Evolutionary conservation across 176 grass and related monocot genomes (phyloP).

Genomic region (Oryza punctata): DNA sequence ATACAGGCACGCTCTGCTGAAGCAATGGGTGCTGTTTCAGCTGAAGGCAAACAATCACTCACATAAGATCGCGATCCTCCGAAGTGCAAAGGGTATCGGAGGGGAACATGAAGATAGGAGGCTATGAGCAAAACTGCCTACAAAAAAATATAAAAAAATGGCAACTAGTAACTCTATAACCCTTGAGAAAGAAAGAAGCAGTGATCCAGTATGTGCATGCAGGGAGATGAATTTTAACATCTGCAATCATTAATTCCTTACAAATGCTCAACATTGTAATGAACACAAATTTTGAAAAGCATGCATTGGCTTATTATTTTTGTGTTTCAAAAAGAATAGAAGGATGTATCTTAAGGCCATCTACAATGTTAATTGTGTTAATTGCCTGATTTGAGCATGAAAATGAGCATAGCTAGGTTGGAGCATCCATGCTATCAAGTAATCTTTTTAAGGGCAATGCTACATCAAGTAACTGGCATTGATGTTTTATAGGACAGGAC

Average conservation of each 20-base stretch:
- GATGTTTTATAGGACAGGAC: not conserved
- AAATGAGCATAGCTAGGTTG: not conserved
- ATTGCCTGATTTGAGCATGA: not conserved
- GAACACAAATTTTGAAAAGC: not conserved
- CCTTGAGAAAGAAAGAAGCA: not conserved
- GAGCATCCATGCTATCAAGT: not conserved
- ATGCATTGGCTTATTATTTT: not conserved
- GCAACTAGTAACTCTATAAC: not conserved
- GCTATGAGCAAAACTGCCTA: constrained; percentile 65
- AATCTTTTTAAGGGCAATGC: not conserved
- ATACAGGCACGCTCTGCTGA: constrained; percentile 6
- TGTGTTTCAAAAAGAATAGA: not conserved
- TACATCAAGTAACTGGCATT: constrained; percentile 2
- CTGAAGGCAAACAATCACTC: constrained; percentile 51
- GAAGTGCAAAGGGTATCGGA: constrained; percentile 54
- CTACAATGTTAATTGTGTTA: no score
- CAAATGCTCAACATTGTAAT: not conserved
- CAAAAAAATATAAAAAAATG: constrained; percentile 28
- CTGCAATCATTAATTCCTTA: constrained; percentile 2
- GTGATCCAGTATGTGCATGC: not conserved
- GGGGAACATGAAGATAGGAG: constrained; percentile 57
- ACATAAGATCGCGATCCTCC: constrained; percentile 61
- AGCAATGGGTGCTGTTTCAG: constrained; percentile 32
- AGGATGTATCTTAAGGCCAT: not conserved
- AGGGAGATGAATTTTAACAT: not conserved